Conservation (phyloP, 192 early-diverging fungal species). For the Coemansia sp. region DNA sequence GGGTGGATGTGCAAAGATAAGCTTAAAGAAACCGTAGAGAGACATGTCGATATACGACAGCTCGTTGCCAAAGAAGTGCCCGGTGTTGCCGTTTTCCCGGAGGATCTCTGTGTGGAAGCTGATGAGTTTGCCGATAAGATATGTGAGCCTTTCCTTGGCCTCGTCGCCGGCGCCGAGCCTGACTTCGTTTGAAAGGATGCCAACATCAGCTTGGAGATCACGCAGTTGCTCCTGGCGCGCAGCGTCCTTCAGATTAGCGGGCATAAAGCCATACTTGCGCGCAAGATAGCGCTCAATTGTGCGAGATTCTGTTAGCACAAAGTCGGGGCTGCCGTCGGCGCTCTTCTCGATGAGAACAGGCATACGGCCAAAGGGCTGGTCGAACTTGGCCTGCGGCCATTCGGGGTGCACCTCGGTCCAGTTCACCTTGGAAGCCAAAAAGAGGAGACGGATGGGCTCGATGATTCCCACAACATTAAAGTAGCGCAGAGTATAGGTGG, state of each 20-base stretch:
- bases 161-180: slow-evolving; percentile 4
- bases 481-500: slow-evolving; percentile 29
- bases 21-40: slow-evolving; percentile 23
- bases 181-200: slow-evolving; percentile 2
- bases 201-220: slow-evolving; percentile 13
- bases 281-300: slow-evolving; percentile 59
- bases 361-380: slow-evolving; percentile 40
- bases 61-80: slow-evolving; percentile 52
- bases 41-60: slow-evolving; percentile 52
- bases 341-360: slow-evolving; percentile 35
- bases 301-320: slow-evolving; percentile 45
- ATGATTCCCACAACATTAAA: slow-evolving; percentile 28
- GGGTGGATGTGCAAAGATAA: neutral
- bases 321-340: slow-evolving; percentile 17
- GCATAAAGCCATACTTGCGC: slow-evolving; percentile 50
- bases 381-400: slow-evolving; percentile 32
- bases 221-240: slow-evolving; percentile 27
- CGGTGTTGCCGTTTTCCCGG: slow-evolving; percentile 57
- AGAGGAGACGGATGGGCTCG: slow-evolving; percentile 34
- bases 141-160: slow-evolving; percentile 13
- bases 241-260: slow-evolving; percentile 30
- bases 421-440: slow-evolving; percentile 42
- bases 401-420: slow-evolving; percentile 36
- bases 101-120: slow-evolving; percentile 38
- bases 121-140: slow-evolving; percentile 25